phyloP scores from a whole-genome alignment of 768 basidiomycete species.

The Phanerochaete carnosa region DNA sequence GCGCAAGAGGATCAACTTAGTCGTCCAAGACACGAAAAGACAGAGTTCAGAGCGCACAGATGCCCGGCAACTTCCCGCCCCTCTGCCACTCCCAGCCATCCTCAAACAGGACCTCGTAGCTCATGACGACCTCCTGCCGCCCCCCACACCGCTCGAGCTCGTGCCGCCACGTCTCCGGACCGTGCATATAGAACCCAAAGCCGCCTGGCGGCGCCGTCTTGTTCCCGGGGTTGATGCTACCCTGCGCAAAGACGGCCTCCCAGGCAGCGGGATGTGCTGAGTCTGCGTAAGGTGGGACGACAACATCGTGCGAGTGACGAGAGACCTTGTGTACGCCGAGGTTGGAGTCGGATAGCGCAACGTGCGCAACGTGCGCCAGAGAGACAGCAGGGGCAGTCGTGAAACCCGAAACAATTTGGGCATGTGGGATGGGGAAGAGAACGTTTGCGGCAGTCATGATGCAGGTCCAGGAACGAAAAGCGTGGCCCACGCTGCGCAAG shows the following conservation, averaged over 20 bases:
- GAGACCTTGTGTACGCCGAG: slow-evolving; percentile 50
- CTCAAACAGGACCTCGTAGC: slow-evolving; percentile 66
- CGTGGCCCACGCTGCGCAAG: no score
- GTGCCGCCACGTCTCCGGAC: slow-evolving; percentile 42
- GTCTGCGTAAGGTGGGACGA: slow-evolving; percentile 20
- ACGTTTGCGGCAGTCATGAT: neutral
- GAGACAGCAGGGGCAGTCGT: slow-evolving; percentile 31
- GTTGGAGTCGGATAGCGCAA: slow-evolving; percentile 37
- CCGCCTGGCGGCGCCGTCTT: slow-evolving; percentile 50
- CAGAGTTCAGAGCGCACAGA: slow-evolving; percentile 48
- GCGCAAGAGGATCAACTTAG: neutral
- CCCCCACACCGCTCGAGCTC: slow-evolving; percentile 27
- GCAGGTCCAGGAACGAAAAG: neutral
- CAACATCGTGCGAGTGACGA: slow-evolving; percentile 31
- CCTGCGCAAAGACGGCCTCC: slow-evolving; percentile 60
- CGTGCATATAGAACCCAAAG: slow-evolving; percentile 67
- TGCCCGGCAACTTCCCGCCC: slow-evolving; percentile 75
- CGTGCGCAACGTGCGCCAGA: slow-evolving; percentile 17
- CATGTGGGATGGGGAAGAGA: slow-evolving; percentile 10
- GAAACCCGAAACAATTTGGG: slow-evolving; percentile 32
- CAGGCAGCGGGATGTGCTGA: slow-evolving; percentile 35
- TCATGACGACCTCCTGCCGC: slow-evolving; percentile 55
- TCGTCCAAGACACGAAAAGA: neutral
- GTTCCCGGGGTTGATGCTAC: slow-evolving; percentile 54
- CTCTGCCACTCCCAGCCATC: slow-evolving; percentile 64